These are phyloP conservation scores for Rhodofomes roseus DNA, from an alignment of 1,284 basidiomycete species.

Conservation along the genomic window DNA sequence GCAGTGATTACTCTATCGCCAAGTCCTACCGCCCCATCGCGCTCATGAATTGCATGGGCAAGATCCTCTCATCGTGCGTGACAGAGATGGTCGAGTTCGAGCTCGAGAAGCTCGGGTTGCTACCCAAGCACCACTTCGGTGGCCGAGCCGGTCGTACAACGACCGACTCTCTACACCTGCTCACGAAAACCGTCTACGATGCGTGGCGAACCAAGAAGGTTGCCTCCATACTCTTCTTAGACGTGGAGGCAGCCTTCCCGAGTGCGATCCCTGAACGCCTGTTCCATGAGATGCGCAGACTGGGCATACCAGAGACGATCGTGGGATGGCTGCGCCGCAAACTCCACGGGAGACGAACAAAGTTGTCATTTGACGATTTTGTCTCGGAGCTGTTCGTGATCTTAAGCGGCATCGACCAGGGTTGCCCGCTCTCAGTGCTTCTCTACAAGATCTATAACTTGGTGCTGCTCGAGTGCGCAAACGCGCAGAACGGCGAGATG, in stretches of 20 bases:
- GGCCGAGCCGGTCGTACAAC: slow-evolving; percentile 32
- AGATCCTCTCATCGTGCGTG: slow-evolving; percentile 27
- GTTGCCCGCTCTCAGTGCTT: slow-evolving; percentile 31
- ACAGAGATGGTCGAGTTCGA: slow-evolving; percentile 21
- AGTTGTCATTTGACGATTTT: slow-evolving; percentile 29
- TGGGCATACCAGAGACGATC: slow-evolving; percentile 25
- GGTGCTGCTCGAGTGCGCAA: slow-evolving; percentile 19
- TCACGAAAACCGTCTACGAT: slow-evolving; percentile 28
- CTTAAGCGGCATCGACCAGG: no score
- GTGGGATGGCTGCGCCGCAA: slow-evolving; percentile 20
- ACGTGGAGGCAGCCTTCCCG: slow-evolving; percentile 39
- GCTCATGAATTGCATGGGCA: slow-evolving; percentile 33
- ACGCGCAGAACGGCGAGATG: slow-evolving; percentile 12
- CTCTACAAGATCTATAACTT: slow-evolving; percentile 33
- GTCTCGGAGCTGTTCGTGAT: slow-evolving; percentile 20
- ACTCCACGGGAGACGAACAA: slow-evolving; percentile 22
- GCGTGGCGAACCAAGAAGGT: slow-evolving; percentile 32
- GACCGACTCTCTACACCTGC: slow-evolving; percentile 32
- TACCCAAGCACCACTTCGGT: slow-evolving; percentile 32
- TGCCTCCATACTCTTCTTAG: slow-evolving; percentile 32
- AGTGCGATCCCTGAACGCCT: no score
- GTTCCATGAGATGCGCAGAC: slow-evolving; percentile 27
- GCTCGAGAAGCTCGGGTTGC: slow-evolving; percentile 17
- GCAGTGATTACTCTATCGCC: slow-evolving; percentile 30
- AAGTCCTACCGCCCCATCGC: no score